These are phyloP conservation scores for Cercophora scortea DNA, from an alignment of 495 filamentous ascomycete species.

Conservation along the genomic window DNA sequence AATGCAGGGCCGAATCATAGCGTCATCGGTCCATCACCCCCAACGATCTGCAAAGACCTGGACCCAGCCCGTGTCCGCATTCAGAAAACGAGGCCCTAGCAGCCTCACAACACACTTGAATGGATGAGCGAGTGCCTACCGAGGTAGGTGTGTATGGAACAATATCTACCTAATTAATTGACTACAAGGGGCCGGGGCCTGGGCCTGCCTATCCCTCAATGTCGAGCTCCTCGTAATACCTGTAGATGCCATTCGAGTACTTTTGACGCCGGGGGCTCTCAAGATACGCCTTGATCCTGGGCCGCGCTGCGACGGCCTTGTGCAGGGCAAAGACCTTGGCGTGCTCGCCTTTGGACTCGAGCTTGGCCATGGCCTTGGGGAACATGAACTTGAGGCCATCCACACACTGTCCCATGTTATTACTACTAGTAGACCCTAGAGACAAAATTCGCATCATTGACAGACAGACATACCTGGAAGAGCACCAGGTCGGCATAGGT, in stretches of 20 bases:
- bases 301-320: constrained; percentile 43
- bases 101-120: too few relatives aligned
- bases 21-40: too few relatives aligned
- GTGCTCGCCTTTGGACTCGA: constrained; percentile 40
- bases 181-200: too few relatives aligned
- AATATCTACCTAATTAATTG: too few relatives aligned
- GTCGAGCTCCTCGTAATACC: constrained; percentile 58
- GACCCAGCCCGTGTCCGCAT: too few relatives aligned
- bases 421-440: too few relatives aligned
- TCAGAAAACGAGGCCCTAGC: too few relatives aligned
- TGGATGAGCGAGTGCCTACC: too few relatives aligned
- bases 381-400: constrained; percentile 53
- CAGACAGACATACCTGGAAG: constrained; percentile 49
- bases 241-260: constrained; percentile 50
- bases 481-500: constrained; percentile 64
- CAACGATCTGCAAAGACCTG: too few relatives aligned
- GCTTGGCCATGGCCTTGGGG: constrained; percentile 46
- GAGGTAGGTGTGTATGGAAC: too few relatives aligned
- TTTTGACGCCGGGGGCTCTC: constrained; percentile 46
- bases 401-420: constrained; percentile 25
- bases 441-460: not conserved
- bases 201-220: constrained; percentile 19
- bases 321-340: constrained; percentile 46
- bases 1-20: too few relatives aligned
- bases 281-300: constrained; percentile 52